Base-by-base conservation (phyloP, 805 yeast genomes). In the Candida vartiovaarae region DNA sequence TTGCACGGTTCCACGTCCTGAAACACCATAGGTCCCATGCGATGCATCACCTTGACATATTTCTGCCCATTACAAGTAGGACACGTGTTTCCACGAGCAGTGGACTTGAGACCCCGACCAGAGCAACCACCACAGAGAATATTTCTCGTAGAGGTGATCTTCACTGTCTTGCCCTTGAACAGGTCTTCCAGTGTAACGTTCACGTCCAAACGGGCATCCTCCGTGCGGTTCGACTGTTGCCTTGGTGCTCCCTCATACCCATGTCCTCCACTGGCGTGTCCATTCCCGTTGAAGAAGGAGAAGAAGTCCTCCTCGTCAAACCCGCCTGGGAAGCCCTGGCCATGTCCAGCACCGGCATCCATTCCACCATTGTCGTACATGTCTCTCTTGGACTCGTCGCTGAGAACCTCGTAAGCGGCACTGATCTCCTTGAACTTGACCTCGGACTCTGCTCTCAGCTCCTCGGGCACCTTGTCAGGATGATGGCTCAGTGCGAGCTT, bases 381-480 rank as follows among this genome's bases (percentile, higher is more conserved):
- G 33, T 64, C 64, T 46, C 89, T 64, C 53, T 69, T 74, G 8
- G 63, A 71, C 31, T 80, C 95, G 60, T 90, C 95, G 28, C 78
- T 76, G 46, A 91, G 65, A 3, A 84, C 68, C 58, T 88, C 95
- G 60, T 91, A 91, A 0, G 98, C 98, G 48, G 82, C 84, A 20
- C 82, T 75, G 45, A 91, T 76, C 54, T 83, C 90, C 61, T 91
- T 91, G 65, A 91, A 91, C 57, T 73, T 76, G 48, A 74, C 67
- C 62, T 88, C 97, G 3, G 95, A 84, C 20, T 68, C 76, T 11
- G 71, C 82, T 46, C 93, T 70, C 24, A 78, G 78, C 8, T 75
- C 78, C 51, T 79, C 86, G 0, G 77, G 60, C 2, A 78, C 89
- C 60, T 93, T 91, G 62, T 91, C 98, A 0, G 98, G 98, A 63